phyloP scores from a whole-genome alignment of 768 basidiomycete species.

The Phaffia australis region DNA sequence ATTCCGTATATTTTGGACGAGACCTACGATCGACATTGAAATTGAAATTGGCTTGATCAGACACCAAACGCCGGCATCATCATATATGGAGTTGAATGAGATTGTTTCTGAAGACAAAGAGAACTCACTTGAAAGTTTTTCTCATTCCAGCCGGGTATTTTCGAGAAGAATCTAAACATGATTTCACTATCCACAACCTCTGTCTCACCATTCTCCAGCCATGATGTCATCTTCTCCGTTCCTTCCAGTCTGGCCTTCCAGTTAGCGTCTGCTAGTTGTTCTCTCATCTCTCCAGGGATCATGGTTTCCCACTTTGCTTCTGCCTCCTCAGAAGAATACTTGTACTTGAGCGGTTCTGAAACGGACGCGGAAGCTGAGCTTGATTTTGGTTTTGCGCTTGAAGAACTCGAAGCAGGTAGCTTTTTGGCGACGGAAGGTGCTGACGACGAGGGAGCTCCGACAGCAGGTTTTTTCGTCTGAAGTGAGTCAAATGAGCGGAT shows the following conservation, averaged over 20 bases:
- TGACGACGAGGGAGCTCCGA: constrained; percentile 12
- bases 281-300: constrained; percentile 59
- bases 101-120: not conserved
- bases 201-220: constrained; percentile 59
- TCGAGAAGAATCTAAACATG: constrained; percentile 70
- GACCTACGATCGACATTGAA: constrained; percentile 48
- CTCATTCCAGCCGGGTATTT: constrained; percentile 88
- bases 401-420: constrained; percentile 10
- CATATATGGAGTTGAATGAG: not conserved
- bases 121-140: constrained; percentile 88
- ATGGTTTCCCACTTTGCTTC: constrained; percentile 61
- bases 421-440: constrained; percentile 35
- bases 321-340: constrained; percentile 83
- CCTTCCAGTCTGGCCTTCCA: constrained; percentile 89
- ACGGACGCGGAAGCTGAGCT: constrained; percentile 39
- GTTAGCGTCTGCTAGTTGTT: constrained; percentile 69
- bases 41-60: not conserved
- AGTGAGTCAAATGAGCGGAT: constrained; percentile 24
- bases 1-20: constrained; percentile 78
- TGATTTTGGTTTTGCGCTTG: constrained; percentile 33
- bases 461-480: constrained; percentile 24
- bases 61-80: not conserved
- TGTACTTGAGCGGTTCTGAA: constrained; percentile 81
- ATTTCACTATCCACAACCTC: constrained; percentile 72
- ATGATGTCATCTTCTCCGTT: constrained; percentile 69